A percentile compares a stretch with the other conserved stretches of the same genome.
These are phyloP conservation scores for Spergularia azorica DNA, from an alignment of 179 eudicot species.

Conservation along the genomic window DNA sequence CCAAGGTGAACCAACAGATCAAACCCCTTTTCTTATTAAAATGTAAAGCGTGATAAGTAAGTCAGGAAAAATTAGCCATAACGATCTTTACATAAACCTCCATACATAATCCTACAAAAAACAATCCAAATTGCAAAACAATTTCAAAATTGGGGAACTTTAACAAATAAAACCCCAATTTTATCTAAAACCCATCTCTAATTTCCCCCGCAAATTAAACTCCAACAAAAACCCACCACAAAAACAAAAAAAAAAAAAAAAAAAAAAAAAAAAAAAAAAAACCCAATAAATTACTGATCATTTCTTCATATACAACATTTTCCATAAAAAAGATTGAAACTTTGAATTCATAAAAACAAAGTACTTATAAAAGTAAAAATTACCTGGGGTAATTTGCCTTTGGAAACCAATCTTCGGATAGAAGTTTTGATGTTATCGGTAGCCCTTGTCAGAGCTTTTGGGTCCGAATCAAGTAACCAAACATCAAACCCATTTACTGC, in stretches of 20 bases:
- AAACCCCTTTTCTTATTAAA: background rate
- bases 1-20: background rate
- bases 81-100: background rate
- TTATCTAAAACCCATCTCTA: background rate
- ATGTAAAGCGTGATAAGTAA: too few species aligned
- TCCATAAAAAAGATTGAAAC: background rate
- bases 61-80: background rate
- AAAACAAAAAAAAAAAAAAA: background rate
- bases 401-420: conserved; percentile 53
- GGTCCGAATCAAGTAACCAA: conserved; percentile 61
- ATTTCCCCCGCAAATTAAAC: background rate
- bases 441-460: conserved; percentile 57
- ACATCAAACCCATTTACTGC: conserved; percentile 62
- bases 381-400: conserved; percentile 71
- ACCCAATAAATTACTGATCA: background rate
- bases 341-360: background rate
- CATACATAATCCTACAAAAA: background rate
- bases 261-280: background rate
- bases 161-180: background rate
- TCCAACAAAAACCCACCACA: background rate
- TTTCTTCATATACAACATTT: background rate
- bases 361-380: background rate
- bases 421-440: conserved; percentile 42
- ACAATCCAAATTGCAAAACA: background rate
- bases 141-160: background rate